Conservation (phyloP, 225 moss, liverwort and hornwort species). For the Bryum argenteum region DNA sequence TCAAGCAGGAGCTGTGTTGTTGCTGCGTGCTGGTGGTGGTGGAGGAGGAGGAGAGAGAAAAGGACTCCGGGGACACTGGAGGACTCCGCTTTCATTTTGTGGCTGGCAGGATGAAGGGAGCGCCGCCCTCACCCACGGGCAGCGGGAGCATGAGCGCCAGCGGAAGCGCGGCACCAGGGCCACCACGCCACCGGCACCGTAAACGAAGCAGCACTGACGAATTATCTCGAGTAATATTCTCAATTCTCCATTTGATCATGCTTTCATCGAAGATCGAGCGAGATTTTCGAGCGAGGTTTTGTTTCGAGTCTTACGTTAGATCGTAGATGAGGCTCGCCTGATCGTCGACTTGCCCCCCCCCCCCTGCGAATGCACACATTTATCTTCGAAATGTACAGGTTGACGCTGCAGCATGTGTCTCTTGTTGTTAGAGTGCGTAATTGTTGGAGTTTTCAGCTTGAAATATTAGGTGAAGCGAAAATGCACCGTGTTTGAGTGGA, state of each 20-base stretch:
- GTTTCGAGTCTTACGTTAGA: too few species aligned
- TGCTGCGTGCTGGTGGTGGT: background rate
- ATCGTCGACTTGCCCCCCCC: too few species aligned
- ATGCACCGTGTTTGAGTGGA: too few species aligned
- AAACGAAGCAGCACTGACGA: slow-evolving; percentile 56
- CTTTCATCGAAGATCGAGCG: background rate
- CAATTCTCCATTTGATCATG: background rate
- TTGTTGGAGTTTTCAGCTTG: slow-evolving; percentile 23
- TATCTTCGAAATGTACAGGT: too few species aligned
- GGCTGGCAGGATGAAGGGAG: slow-evolving; percentile 46
- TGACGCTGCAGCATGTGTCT: background rate
- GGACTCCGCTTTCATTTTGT: background rate
- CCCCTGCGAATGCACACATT: too few species aligned
- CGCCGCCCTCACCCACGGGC: slow-evolving; percentile 53
- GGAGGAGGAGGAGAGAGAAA: too few species aligned
- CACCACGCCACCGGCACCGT: slow-evolving; percentile 45
- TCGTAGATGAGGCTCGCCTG: too few species aligned
- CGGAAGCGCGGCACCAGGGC: slow-evolving; percentile 24
- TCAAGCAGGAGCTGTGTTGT: background rate
- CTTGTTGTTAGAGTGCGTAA: background rate
- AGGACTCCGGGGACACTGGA: too few species aligned
- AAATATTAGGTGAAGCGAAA: background rate
- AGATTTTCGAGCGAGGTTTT: background rate
- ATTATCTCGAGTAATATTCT: slow-evolving; percentile 39
- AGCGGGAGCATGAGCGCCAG: slow-evolving; percentile 39